Conservation (phyloP, 805 yeast genomes). For the Yarrowia hollandica region DNA sequence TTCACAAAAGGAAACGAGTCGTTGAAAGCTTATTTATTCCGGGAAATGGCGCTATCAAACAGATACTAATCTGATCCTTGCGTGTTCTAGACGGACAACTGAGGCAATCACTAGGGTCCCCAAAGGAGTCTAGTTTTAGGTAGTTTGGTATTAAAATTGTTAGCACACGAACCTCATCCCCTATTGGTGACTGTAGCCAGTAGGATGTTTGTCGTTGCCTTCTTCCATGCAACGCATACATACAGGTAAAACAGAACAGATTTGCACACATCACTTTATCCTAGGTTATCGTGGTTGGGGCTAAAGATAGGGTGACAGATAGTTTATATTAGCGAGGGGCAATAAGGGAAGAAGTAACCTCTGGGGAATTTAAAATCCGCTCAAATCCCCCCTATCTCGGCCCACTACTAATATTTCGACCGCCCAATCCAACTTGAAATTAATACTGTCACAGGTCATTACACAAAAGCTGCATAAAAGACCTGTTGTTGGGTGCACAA, state of each 20-base stretch:
- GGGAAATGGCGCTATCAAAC: constrained; percentile 7
- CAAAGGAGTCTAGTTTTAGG: not conserved
- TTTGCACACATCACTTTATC: constrained; percentile 10
- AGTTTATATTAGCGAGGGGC: not conserved
- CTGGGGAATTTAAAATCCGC: not conserved
- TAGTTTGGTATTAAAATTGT: too few species aligned
- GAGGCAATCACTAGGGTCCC: not conserved
- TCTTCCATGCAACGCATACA: constrained; percentile 11
- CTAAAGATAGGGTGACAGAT: constrained; percentile 23
- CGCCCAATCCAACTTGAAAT: too few species aligned
- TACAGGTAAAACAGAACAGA: not conserved
- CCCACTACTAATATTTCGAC: too few species aligned
- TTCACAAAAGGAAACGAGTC: constrained; percentile 23
- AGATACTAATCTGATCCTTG: not conserved
- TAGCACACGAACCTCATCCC: too few species aligned
- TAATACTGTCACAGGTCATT: not conserved
- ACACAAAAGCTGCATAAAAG: not conserved
- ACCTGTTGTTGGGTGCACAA: constrained; percentile 23
- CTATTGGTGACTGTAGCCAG: too few species aligned
- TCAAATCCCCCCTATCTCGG: not conserved
- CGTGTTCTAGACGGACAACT: not conserved
- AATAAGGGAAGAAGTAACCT: not conserved
- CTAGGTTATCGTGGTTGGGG: constrained; percentile 20
- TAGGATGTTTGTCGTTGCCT: not conserved
- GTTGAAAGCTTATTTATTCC: constrained; percentile 18